phyloP scores from a whole-genome alignment of 1,284 basidiomycete genomes.

The Trichosporon asahii region DNA sequence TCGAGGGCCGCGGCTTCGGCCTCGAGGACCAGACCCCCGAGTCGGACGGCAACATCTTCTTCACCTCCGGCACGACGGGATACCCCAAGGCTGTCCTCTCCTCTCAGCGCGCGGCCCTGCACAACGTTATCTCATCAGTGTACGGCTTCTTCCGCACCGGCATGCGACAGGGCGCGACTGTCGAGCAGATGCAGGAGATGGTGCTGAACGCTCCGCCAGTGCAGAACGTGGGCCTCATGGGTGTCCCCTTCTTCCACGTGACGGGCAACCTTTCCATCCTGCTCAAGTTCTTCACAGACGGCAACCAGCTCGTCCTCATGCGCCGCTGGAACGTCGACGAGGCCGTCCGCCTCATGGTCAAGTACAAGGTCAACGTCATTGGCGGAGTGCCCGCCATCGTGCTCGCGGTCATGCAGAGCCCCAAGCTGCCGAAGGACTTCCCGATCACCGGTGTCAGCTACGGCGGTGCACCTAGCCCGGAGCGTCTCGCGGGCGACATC shows the following conservation, averaged over 20 bases:
- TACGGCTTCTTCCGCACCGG: slow-evolving; percentile 17
- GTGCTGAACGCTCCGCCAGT: neutral
- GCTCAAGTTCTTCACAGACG: slow-evolving; percentile 38
- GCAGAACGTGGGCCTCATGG: slow-evolving; percentile 24
- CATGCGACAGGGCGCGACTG: neutral
- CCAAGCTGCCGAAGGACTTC: slow-evolving; percentile 28
- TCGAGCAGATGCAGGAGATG: slow-evolving; percentile 30
- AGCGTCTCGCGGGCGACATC: slow-evolving; percentile 35
- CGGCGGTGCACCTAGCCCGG: slow-evolving; percentile 43
- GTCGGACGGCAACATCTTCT: slow-evolving; percentile 44
- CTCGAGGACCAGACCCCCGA: slow-evolving; percentile 31
- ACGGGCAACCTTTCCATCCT: slow-evolving; percentile 44
- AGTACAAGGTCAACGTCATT: slow-evolving; percentile 37
- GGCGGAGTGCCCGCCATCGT: slow-evolving; percentile 47
- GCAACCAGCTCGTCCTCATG: slow-evolving; percentile 41
- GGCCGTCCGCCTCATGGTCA: slow-evolving; percentile 35
- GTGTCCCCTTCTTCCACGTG: slow-evolving; percentile 47
- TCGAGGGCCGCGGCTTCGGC: slow-evolving; percentile 9
- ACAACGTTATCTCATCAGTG: slow-evolving; percentile 12
- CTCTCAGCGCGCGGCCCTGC: slow-evolving; percentile 30
- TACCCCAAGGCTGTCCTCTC: slow-evolving; percentile 43
- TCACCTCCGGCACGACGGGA: slow-evolving; percentile 27
- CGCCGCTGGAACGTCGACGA: slow-evolving; percentile 38
- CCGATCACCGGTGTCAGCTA: slow-evolving; percentile 40
- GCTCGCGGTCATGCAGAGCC: slow-evolving; percentile 32